phyloP scores from a whole-genome alignment of 805 yeast genomes.

The Nakazawaea populi region DNA sequence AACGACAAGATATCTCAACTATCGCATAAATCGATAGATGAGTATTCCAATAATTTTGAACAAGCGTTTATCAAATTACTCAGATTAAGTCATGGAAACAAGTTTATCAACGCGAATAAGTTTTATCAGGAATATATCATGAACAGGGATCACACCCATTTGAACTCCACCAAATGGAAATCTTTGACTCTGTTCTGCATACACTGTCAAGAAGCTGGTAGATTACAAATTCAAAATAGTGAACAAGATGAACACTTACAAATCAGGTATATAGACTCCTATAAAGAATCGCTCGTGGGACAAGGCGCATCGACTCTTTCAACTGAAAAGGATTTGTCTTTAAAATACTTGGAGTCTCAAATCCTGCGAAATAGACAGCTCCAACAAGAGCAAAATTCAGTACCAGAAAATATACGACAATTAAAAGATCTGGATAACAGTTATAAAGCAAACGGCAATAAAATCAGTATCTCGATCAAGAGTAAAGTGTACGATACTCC shows the following conservation, averaged over 20 bases:
- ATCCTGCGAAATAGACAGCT: constrained; percentile 36
- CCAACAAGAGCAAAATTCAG: constrained; percentile 4
- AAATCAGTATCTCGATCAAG: not conserved
- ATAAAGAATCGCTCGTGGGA: constrained; percentile 40
- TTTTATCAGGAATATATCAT: constrained; percentile 87
- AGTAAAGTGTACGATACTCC: constrained; percentile 13
- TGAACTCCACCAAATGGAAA: constrained; percentile 83
- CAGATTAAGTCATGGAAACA: constrained; percentile 72
- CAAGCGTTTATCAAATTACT: constrained; percentile 59
- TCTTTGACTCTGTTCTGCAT: constrained; percentile 64
- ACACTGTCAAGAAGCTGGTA: constrained; percentile 49
- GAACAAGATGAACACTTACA: constrained; percentile 28
- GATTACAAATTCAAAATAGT: constrained; percentile 42
- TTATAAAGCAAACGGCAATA: no score
- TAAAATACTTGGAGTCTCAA: constrained; percentile 43
- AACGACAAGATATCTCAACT: constrained; percentile 46
- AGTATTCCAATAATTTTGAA: constrained; percentile 56
- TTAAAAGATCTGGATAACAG: not conserved
- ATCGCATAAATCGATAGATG: constrained; percentile 43
- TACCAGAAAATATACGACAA: not conserved
- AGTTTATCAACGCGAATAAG: constrained; percentile 70
- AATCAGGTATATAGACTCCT: constrained; percentile 50
- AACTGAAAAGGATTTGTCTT: constrained; percentile 41
- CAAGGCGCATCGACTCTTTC: constrained; percentile 22
- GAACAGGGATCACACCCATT: constrained; percentile 79